Evolutionary conservation across 306 rosid genomes (phyloP).

Genomic region (Ormosia semicastrata): DNA sequence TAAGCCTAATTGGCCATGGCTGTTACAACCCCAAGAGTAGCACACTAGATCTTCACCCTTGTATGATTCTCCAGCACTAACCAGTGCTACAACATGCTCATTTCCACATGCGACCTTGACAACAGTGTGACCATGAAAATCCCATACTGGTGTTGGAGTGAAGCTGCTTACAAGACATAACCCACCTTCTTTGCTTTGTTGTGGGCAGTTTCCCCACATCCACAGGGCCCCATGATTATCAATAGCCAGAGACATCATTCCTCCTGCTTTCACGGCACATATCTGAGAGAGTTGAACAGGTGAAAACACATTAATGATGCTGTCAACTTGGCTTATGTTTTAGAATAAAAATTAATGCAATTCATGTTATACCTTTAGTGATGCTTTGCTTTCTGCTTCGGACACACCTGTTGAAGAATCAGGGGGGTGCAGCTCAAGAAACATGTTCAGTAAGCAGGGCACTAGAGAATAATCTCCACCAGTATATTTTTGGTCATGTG

Average conservation of each 20-base stretch:
- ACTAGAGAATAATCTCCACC: constrained; percentile 47
- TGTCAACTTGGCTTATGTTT: background rate
- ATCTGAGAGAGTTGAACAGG: constrained; percentile 42
- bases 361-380: constrained; percentile 50
- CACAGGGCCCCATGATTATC: constrained; percentile 72
- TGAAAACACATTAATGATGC: background rate
- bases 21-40: constrained; percentile 89
- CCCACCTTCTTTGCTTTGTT: constrained; percentile 47
- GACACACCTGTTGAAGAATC: constrained; percentile 40
- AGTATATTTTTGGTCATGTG: constrained; percentile 33
- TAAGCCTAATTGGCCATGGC: constrained; percentile 82
- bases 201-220: constrained; percentile 91
- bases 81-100: constrained; percentile 75
- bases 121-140: constrained; percentile 67
- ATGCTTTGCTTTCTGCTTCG: constrained; percentile 38
- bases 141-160: constrained; percentile 75
- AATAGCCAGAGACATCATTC: constrained; percentile 84
- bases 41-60: constrained; percentile 61
- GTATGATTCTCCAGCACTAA: constrained; percentile 52
- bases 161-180: constrained; percentile 53
- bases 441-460: constrained; percentile 62
- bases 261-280: constrained; percentile 80
- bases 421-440: constrained; percentile 43
- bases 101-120: constrained; percentile 93
- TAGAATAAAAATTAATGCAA: background rate